phyloP scores from a whole-genome alignment of 345 rosid species.

The Camelina hispida region DNA sequence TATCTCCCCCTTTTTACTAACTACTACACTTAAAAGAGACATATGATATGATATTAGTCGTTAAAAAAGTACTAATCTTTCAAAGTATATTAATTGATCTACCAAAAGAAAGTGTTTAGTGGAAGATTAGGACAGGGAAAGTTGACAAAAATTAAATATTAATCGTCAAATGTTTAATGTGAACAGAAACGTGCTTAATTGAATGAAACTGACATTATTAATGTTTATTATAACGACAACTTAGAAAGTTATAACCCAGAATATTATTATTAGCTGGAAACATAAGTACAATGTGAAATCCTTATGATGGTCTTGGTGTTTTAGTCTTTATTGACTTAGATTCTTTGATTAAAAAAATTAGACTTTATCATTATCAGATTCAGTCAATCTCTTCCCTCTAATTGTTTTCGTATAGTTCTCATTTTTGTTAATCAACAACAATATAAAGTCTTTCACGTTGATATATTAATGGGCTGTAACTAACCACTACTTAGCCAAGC shows the following conservation, averaged over 20 bases:
- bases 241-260: too few relatives aligned
- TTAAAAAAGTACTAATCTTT: background rate
- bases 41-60: background rate
- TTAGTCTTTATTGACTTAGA: conserved; percentile 6
- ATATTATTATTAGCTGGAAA: conserved; percentile 3
- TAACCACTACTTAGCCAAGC: too few relatives aligned
- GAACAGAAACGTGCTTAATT: conserved; percentile 24
- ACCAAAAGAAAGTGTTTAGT: background rate
- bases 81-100: background rate
- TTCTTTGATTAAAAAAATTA: background rate
- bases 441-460: background rate
- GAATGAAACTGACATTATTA: conserved; percentile 17
- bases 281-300: conserved; percentile 1
- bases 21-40: background rate
- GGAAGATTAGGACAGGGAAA: background rate
- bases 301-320: background rate
- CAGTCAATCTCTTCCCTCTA: too few relatives aligned
- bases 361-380: too few relatives aligned
- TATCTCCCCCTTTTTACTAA: background rate
- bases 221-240: conserved; percentile 5
- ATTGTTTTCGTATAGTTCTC: too few relatives aligned
- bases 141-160: background rate
- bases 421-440: background rate
- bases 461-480: too few relatives aligned
- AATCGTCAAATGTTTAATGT: background rate